Conservation (phyloP, 2,329 filamentous ascomycete species). For the Talaromyces rugulosus region DNA sequence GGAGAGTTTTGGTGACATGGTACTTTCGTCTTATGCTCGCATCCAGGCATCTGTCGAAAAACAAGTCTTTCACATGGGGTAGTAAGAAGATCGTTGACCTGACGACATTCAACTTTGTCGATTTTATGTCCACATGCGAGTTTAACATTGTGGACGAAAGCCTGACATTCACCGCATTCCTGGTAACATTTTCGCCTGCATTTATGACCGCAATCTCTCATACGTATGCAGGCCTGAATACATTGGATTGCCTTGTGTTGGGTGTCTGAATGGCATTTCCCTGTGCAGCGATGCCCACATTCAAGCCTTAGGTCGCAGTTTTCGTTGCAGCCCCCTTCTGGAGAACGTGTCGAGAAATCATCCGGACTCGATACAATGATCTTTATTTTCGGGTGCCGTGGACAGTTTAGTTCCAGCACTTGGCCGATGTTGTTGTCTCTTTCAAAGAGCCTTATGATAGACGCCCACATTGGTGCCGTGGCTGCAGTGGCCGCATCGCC, state of each 20-base stretch:
- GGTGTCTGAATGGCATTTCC: not conserved
- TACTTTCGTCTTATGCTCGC: not conserved
- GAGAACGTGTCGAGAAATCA: not conserved
- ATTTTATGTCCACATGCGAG: not conserved
- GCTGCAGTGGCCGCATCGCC: slow-evolving; percentile 14
- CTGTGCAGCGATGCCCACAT: not conserved
- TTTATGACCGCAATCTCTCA: not conserved
- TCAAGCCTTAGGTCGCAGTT: not conserved
- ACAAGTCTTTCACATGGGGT: not conserved
- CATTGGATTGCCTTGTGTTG: not conserved
- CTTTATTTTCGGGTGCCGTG: not conserved
- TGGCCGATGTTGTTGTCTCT: not conserved
- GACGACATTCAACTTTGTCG: not conserved
- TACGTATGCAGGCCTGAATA: not conserved
- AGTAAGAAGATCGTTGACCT: not conserved
- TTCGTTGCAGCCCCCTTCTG: not conserved
- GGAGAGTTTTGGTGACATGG: not conserved
- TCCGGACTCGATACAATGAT: not conserved
- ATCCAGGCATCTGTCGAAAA: not conserved
- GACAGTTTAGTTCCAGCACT: not conserved
- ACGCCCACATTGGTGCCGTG: slow-evolving; percentile 15
- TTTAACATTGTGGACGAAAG: not conserved
- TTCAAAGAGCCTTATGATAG: slow-evolving; percentile 2
- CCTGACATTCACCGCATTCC: not conserved
- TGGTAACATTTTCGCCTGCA: not conserved